A percentile compares a stretch with the other conserved stretches of the same genome.
Conservation (phyloP, 352 stramenopile species). For the Phytophthora crassamura region DNA sequence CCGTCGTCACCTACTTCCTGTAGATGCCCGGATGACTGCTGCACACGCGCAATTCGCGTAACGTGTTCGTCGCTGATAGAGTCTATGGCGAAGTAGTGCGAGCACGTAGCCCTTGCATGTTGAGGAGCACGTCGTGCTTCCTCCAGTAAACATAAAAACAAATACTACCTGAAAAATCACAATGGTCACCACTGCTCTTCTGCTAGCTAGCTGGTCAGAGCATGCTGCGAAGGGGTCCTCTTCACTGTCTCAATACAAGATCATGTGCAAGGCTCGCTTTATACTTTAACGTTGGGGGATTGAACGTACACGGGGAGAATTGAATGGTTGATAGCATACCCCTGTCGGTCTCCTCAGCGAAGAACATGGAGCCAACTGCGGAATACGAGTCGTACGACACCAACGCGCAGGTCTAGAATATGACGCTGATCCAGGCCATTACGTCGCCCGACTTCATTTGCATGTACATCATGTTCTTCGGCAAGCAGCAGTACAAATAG, state of each 20-base stretch:
- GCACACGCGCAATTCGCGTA: constrained; percentile 4
- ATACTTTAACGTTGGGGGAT: too few relatives aligned
- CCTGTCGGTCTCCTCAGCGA: too few relatives aligned
- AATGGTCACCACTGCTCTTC: too few relatives aligned
- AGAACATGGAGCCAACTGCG: too few relatives aligned
- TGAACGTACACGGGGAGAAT: too few relatives aligned
- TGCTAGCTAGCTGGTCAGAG: too few relatives aligned
- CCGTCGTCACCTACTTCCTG: constrained; percentile 43
- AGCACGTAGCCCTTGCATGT: constrained; percentile 26
- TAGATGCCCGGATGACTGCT: constrained; percentile 22
- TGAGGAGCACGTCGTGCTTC: constrained; percentile 4
- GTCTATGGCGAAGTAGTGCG: constrained; percentile 12
- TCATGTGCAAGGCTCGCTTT: too few relatives aligned
- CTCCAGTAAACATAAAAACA: constrained; percentile 34
- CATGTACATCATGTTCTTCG: constrained; percentile 78
- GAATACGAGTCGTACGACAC: too few relatives aligned
- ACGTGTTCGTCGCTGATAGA: constrained; percentile 28
- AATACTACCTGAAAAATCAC: constrained; percentile 22
- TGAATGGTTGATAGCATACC: too few relatives aligned
- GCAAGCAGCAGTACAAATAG: constrained; percentile 70
- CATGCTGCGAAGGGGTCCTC: too few relatives aligned
- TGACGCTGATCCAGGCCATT: constrained; percentile 62
- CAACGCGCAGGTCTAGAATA: constrained; percentile 50
- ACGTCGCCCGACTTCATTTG: constrained; percentile 65
- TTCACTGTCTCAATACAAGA: too few relatives aligned